Evolutionary conservation across 1,284 basidiomycete genomes (phyloP).

Genomic region (Singerocomus inundabilis): DNA sequence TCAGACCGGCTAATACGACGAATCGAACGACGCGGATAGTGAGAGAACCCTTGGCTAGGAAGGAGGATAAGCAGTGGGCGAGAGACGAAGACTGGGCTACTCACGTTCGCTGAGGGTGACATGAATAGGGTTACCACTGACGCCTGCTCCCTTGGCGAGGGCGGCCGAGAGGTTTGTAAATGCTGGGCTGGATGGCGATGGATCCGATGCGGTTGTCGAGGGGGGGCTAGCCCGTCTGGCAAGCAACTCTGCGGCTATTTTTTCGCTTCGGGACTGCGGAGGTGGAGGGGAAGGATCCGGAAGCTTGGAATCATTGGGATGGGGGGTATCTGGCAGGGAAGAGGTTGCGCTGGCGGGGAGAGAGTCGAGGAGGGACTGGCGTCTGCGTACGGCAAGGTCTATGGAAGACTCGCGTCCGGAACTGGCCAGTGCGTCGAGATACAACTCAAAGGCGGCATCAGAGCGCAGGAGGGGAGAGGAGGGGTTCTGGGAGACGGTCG

Average conservation of each 20-base stretch:
- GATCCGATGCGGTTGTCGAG: conserved; percentile 16
- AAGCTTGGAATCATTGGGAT: neutral
- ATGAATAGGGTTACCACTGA: conserved; percentile 61
- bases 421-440: conserved; percentile 65
- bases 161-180: conserved; percentile 43
- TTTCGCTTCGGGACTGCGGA: conserved; percentile 41
- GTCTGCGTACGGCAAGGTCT: conserved; percentile 58
- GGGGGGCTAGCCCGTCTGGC: conserved; percentile 32
- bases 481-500: conserved; percentile 48
- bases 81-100: conserved; percentile 25
- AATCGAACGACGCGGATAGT: conserved; percentile 63
- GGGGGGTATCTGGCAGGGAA: conserved; percentile 12
- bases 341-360: conserved; percentile 18
- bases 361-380: conserved; percentile 60
- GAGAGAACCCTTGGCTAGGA: conserved; percentile 63
- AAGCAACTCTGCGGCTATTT: conserved; percentile 60
- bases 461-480: conserved; percentile 65
- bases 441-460: conserved; percentile 67
- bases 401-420: conserved; percentile 58
- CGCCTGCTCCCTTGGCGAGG: conserved; percentile 42
- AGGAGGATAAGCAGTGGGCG: neutral
- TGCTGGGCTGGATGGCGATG: conserved; percentile 35
- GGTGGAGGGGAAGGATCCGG: conserved; percentile 21
- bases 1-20: conserved; percentile 47
- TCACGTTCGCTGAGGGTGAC: conserved; percentile 79